These are phyloP conservation scores for Cercospora zeae-maydis DNA, from an alignment of 2,329 filamentous ascomycete species.

Conservation along the genomic window DNA sequence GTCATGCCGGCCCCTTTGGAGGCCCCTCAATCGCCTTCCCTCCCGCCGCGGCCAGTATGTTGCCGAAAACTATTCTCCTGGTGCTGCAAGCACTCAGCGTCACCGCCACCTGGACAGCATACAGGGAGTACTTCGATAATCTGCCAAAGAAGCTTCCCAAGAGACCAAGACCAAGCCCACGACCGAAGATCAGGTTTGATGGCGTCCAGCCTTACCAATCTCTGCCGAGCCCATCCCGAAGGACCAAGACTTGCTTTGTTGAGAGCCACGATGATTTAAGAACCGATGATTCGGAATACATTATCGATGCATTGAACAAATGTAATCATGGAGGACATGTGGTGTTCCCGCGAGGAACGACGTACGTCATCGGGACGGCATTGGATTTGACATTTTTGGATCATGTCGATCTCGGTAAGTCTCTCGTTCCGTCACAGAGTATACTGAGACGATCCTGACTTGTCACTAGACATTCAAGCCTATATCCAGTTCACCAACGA, in stretches of 20 bases:
- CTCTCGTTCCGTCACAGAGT: no score
- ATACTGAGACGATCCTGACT: not conserved
- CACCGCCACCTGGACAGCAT: conserved; percentile 31
- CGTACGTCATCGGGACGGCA: conserved; percentile 61
- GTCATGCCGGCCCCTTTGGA: not conserved
- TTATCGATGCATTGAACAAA: conserved; percentile 53
- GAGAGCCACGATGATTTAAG: conserved; percentile 39
- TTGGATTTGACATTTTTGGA: conserved; percentile 63
- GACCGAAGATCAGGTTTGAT: conserved; percentile 36
- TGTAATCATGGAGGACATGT: conserved; percentile 64
- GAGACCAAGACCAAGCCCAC: conserved; percentile 24
- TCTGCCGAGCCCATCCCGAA: conserved; percentile 32
- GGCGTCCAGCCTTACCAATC: conserved; percentile 35
- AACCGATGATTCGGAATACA: conserved; percentile 50
- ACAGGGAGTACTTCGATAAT: conserved; percentile 28
- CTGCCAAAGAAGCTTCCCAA: conserved; percentile 19
- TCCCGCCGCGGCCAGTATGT: not conserved
- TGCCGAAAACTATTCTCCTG: not conserved
- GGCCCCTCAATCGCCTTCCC: not conserved
- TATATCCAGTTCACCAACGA: conserved; percentile 62
- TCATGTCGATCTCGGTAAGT: conserved; percentile 53
- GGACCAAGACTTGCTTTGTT: conserved; percentile 41
- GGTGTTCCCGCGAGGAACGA: conserved; percentile 53
- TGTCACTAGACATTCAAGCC: conserved; percentile 52
- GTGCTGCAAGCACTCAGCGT: conserved; percentile 22